phyloP scores from a whole-genome alignment of 2,329 filamentous ascomycete species.

The Bisporella sp. region DNA sequence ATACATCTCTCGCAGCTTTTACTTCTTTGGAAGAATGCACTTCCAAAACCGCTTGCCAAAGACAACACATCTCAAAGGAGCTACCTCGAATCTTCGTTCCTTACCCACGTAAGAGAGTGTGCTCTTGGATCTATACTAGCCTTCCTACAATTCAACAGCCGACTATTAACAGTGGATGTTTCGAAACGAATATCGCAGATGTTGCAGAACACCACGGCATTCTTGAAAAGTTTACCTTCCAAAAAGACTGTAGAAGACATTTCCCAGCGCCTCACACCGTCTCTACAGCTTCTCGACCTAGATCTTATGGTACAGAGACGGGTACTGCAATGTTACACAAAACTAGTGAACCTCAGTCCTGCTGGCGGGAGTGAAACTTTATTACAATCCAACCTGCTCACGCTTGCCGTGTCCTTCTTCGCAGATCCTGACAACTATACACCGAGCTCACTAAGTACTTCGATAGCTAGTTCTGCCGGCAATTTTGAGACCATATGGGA shows the following conservation, averaged over 20 bases:
- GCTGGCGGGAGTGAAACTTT: constrained; percentile 78
- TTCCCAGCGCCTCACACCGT: constrained; percentile 73
- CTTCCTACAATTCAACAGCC: constrained; percentile 89
- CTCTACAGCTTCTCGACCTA: constrained; percentile 81
- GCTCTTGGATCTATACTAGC: constrained; percentile 85
- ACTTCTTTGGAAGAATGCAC: constrained; percentile 91
- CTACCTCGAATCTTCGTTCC: constrained; percentile 81
- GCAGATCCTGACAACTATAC: constrained; percentile 87
- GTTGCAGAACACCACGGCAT: constrained; percentile 89
- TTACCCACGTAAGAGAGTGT: constrained; percentile 92
- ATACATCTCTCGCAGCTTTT: constrained; percentile 93
- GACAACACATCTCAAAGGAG: constrained; percentile 82
- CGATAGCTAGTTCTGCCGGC: constrained; percentile 83
- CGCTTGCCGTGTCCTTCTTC: constrained; percentile 83
- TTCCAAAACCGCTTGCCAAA: constrained; percentile 89
- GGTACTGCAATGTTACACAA: constrained; percentile 91
- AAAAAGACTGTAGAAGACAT: constrained; percentile 86
- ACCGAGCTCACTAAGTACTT: constrained; percentile 77
- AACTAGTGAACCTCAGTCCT: constrained; percentile 82
- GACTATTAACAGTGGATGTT: constrained; percentile 86
- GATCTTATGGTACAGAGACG: constrained; percentile 89
- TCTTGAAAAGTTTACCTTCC: constrained; percentile 74
- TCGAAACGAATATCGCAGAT: constrained; percentile 88
- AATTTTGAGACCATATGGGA: constrained; percentile 95
- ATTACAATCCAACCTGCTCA: constrained; percentile 84